Conservation (phyloP, 1,139 yeast species). For the Scheffersomyces segobiensis region DNA sequence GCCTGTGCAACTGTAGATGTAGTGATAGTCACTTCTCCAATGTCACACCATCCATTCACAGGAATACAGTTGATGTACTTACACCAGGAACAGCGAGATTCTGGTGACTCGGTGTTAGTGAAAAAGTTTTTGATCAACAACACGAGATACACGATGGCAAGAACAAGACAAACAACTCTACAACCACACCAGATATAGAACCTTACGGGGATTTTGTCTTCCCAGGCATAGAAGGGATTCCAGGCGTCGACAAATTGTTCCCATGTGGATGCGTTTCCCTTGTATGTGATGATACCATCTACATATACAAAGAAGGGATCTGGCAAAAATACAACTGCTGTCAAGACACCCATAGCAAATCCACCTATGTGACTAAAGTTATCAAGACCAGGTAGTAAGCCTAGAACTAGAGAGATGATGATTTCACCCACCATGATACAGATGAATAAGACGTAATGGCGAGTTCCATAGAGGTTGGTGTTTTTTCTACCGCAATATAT, state of each 20-base stretch:
- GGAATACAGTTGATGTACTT: conserved; percentile 73
- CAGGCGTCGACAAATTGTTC: conserved; percentile 45
- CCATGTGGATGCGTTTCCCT: conserved; percentile 29
- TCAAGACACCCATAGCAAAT: conserved; percentile 60
- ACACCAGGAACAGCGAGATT: conserved; percentile 61
- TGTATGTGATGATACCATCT: conserved; percentile 42
- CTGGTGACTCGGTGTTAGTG: conserved; percentile 21
- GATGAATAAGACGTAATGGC: conserved; percentile 46
- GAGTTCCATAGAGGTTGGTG: conserved; percentile 44
- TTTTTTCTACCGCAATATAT: conserved; percentile 54
- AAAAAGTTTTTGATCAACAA: conserved; percentile 52
- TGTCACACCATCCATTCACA: conserved; percentile 71
- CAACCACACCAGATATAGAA: conserved; percentile 53
- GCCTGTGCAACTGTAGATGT: conserved; percentile 8
- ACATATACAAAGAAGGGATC: conserved; percentile 56
- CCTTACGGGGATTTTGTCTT: conserved; percentile 33
- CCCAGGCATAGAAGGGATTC: conserved; percentile 39
- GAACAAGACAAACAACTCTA: conserved; percentile 46
- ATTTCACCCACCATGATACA: conserved; percentile 56
- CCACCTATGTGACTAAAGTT: conserved; percentile 81
- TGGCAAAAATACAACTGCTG: conserved; percentile 53
- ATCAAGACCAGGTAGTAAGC: conserved; percentile 73
- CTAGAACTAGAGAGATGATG: conserved; percentile 60
- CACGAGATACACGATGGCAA: conserved; percentile 53
- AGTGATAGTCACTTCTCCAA: conserved; percentile 47